A percentile compares a stretch with the other conserved stretches of the same genome.
Evolutionary conservation across 2,329 filamentous ascomycete species (phyloP).

Genomic region (Elsinoe batatas): DNA sequence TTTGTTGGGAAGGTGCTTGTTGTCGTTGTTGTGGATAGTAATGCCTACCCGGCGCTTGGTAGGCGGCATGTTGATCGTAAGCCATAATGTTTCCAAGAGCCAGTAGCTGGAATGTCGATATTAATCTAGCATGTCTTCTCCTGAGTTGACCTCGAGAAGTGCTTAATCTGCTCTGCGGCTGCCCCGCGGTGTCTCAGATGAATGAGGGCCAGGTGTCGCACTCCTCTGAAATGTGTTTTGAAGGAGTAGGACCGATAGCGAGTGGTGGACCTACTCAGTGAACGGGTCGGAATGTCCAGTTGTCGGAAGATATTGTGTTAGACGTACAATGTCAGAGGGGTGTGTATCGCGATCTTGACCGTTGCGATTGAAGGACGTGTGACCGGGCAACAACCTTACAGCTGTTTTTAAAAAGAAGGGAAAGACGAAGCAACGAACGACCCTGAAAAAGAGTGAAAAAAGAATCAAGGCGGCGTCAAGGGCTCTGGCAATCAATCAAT

Average conservation of each 20-base stretch:
- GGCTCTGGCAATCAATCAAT: constrained; percentile 1
- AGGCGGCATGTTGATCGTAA: constrained; percentile 30
- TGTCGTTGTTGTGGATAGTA: constrained; percentile 25
- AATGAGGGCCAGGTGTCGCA: neutral
- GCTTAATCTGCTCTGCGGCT: neutral
- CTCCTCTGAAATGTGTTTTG: neutral
- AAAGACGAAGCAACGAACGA: constrained; percentile 1
- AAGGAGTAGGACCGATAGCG: neutral
- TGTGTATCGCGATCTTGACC: constrained; percentile 9
- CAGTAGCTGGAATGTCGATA: neutral
- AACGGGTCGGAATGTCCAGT: no score
- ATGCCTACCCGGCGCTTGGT: constrained; percentile 27
- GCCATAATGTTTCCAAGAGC: constrained; percentile 26
- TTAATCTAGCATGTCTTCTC: constrained; percentile 4
- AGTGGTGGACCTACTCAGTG: no score
- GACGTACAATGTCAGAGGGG: neutral
- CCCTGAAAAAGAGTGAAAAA: neutral
- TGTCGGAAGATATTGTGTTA: neutral
- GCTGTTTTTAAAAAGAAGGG: neutral
- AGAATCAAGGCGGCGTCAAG: neutral
- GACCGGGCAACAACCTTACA: constrained; percentile 8
- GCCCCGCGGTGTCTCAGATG: neutral
- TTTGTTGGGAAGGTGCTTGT: constrained; percentile 19
- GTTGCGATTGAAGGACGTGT: constrained; percentile 5
- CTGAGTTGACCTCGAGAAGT: neutral